phyloP scores from a whole-genome alignment of 1,284 basidiomycete genomes.

The Leccinum angustisporum region DNA sequence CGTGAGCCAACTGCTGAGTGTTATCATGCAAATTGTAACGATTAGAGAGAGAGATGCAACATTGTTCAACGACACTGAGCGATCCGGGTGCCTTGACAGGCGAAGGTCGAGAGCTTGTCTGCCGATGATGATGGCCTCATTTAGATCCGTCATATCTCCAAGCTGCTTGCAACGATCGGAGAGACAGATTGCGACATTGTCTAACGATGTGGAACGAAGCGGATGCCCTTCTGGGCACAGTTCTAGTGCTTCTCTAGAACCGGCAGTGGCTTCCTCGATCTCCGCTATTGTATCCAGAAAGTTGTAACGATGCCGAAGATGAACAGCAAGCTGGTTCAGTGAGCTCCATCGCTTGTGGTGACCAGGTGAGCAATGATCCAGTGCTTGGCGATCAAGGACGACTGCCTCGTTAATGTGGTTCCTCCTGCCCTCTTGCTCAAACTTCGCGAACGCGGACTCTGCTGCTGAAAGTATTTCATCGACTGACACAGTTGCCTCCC shows the following conservation, averaged over 20 bases:
- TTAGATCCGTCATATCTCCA: too few species aligned
- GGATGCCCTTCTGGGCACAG: background rate
- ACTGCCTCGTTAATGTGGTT: background rate
- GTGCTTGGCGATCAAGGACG: background rate
- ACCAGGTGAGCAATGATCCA: background rate
- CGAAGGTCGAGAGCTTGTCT: background rate
- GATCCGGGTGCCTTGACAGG: background rate
- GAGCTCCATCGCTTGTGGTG: background rate
- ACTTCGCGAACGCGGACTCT: background rate
- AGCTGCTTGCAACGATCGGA: too few species aligned
- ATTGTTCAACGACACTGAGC: too few species aligned
- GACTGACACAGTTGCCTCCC: background rate
- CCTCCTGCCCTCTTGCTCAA: background rate
- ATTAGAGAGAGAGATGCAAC: too few species aligned
- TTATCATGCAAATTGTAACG: too few species aligned
- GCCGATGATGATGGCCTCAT: background rate
- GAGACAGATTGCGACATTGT: background rate
- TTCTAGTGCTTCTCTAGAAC: background rate
- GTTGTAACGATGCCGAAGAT: background rate
- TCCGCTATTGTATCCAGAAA: background rate
- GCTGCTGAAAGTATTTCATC: background rate
- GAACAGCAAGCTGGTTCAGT: background rate
- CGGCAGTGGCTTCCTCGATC: background rate
- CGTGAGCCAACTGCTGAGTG: too few species aligned
- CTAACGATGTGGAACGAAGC: background rate